Percentiles rank a stretch among this genome's conserved stretches.
Conservation (phyloP, 805 yeast genomes). For the Saturnispora quitensis region DNA sequence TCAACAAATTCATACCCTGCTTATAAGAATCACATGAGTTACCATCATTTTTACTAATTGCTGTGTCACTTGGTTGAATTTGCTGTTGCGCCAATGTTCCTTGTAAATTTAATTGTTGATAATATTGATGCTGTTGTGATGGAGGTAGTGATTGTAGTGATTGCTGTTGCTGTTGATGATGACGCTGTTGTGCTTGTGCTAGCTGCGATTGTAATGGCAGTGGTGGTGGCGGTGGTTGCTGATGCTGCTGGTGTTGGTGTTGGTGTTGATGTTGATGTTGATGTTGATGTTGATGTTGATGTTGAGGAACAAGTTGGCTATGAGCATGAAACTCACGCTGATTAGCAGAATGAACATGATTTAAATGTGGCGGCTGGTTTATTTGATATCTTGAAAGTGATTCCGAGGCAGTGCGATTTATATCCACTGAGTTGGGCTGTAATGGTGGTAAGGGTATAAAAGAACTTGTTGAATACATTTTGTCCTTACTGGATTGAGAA, state of each 20-base stretch:
- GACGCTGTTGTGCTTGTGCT: neutral
- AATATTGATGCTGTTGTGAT: neutral
- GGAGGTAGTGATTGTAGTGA: neutral
- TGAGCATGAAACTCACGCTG: neutral
- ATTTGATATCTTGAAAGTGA: neutral
- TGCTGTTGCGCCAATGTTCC: neutral
- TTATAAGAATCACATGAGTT: neutral
- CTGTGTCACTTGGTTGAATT: neutral
- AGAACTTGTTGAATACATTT: neutral
- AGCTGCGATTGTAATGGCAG: neutral
- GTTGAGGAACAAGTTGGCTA: neutral
- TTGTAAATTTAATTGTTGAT: neutral
- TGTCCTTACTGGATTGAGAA: neutral
- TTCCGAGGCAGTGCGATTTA: neutral
- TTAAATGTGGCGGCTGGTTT: neutral
- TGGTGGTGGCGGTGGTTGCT: neutral
- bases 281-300: neutral
- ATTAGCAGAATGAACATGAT: neutral
- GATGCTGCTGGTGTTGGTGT: too few species aligned
- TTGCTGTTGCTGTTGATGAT: neutral
- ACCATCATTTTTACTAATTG: neutral
- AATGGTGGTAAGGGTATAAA: neutral
- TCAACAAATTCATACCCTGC: neutral
- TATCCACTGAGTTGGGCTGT: neutral
- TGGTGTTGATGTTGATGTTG: neutral